Evolutionary conservation across 495 filamentous ascomycete genomes (phyloP).

Genomic region (Cryomyces antarcticus): DNA sequence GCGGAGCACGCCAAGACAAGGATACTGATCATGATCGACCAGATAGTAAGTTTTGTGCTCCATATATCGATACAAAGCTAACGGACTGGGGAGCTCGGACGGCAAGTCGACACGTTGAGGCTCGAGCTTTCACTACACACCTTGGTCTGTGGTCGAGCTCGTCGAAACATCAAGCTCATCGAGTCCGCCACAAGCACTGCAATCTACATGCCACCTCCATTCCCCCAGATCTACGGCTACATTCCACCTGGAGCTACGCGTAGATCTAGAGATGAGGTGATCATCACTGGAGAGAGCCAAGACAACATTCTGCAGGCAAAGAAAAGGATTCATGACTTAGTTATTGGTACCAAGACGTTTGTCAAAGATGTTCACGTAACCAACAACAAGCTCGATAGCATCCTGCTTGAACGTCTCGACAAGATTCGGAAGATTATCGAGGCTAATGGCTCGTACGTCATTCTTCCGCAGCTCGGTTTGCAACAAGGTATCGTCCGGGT

Average conservation of each 20-base stretch:
- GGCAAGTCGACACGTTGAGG: constrained; percentile 60
- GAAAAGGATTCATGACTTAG: constrained; percentile 66
- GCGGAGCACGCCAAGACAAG: constrained; percentile 92
- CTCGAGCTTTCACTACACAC: constrained; percentile 78
- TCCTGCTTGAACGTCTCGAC: constrained; percentile 75
- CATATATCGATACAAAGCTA: constrained; percentile 8
- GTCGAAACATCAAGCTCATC: constrained; percentile 93
- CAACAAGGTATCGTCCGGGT: constrained; percentile 63
- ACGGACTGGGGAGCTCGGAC: constrained; percentile 43
- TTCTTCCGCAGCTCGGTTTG: constrained; percentile 69
- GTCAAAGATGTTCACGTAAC: constrained; percentile 80
- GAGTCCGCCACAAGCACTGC: constrained; percentile 85
- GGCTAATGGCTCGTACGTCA: constrained; percentile 79
- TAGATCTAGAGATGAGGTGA: constrained; percentile 72
- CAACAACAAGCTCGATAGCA: constrained; percentile 78
- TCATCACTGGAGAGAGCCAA: constrained; percentile 71
- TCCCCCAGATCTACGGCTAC: constrained; percentile 75
- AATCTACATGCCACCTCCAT: constrained; percentile 92
- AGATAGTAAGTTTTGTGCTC: constrained; percentile 50
- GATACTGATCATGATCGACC: constrained; percentile 90
- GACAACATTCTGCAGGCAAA: constrained; percentile 73
- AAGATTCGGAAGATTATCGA: constrained; percentile 97
- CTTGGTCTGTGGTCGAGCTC: constrained; percentile 69
- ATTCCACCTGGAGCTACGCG: constrained; percentile 56
- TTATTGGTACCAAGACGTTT: constrained; percentile 56